These are phyloP conservation scores for Aurifilum marmelostoma DNA, from an alignment of 2,329 filamentous ascomycete genomes.

Conservation along the genomic window DNA sequence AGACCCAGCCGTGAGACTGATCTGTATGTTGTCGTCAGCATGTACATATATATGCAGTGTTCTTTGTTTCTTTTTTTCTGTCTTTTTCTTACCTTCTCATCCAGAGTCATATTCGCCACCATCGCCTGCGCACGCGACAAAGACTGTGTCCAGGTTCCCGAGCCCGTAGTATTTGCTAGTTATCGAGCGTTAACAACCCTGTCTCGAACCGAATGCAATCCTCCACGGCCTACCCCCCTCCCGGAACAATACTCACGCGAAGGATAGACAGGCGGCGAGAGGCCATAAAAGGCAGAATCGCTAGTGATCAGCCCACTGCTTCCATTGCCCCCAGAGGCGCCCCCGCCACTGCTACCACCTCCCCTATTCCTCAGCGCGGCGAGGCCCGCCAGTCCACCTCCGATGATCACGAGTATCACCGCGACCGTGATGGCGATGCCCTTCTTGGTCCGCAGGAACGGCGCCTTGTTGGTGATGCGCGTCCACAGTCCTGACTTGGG, in stretches of 20 bases:
- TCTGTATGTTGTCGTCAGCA: conserved; percentile 40
- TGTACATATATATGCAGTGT: not conserved
- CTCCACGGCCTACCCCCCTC: not conserved
- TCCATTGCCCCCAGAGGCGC: conserved; percentile 10
- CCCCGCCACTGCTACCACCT: not conserved
- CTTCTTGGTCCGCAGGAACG: conserved; percentile 38
- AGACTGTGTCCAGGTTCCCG: conserved; percentile 69
- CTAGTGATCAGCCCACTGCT: conserved; percentile 39
- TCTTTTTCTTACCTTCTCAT: conserved; percentile 64
- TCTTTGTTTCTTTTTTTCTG: too few relatives aligned
- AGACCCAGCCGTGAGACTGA: conserved; percentile 75
- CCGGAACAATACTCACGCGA: conserved; percentile 47
- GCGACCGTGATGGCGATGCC: conserved; percentile 36
- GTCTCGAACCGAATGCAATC: not conserved
- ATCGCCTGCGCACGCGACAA: conserved; percentile 69
- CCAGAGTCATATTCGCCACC: conserved; percentile 71
- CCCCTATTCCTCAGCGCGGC: conserved; percentile 36
- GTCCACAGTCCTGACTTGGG: conserved; percentile 19
- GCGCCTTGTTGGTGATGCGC: conserved; percentile 33
- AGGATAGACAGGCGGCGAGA: conserved; percentile 55
- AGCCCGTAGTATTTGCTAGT: conserved; percentile 57
- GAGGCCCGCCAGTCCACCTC: conserved; percentile 41
- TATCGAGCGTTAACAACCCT: conserved; percentile 15
- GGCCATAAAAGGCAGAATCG: conserved; percentile 53
- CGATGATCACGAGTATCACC: conserved; percentile 39